Evolutionary conservation across 31 red algal species (phyloP).

Genomic region (Porphyra umbilicalis): DNA sequence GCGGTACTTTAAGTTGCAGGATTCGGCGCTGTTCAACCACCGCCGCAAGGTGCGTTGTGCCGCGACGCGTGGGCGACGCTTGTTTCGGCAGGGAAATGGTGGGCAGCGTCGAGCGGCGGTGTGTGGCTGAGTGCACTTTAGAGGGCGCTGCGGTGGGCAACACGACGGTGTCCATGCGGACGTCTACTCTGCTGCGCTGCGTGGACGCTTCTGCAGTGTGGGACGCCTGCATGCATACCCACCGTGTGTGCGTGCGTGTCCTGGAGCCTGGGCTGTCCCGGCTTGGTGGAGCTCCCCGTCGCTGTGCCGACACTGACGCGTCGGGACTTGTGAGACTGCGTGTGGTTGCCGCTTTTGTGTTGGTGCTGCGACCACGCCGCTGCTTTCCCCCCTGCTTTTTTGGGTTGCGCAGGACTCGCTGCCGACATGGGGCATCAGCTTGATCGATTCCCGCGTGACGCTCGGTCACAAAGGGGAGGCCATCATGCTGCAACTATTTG

Average conservation of each 20-base stretch:
- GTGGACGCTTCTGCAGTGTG: no score
- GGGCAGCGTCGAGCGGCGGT: background rate
- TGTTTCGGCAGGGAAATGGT: background rate
- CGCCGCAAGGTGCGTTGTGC: constrained; percentile 49
- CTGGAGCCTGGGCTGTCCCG: no score
- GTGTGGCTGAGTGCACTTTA: background rate
- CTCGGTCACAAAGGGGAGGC: constrained; percentile 61
- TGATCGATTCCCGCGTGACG: constrained; percentile 62
- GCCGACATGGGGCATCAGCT: constrained; percentile 52
- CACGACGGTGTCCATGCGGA: no score
- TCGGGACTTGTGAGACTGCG: background rate
- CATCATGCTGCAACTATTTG: constrained; percentile 57
- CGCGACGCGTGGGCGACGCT: no score
- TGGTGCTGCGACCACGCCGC: no score
- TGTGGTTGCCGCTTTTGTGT: background rate
- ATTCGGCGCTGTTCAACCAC: constrained; percentile 70
- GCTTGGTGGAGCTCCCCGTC: background rate
- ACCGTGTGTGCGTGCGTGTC: no score
- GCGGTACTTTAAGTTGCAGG: constrained; percentile 66
- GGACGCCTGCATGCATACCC: no score
- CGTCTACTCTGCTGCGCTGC: no score
- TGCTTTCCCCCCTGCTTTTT: no score
- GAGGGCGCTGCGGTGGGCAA: no score
- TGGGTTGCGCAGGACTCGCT: background rate
- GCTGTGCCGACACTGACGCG: background rate